Evolutionary conservation across 768 basidiomycete species (phyloP).

Genomic region (Agrocybe praecox): DNA sequence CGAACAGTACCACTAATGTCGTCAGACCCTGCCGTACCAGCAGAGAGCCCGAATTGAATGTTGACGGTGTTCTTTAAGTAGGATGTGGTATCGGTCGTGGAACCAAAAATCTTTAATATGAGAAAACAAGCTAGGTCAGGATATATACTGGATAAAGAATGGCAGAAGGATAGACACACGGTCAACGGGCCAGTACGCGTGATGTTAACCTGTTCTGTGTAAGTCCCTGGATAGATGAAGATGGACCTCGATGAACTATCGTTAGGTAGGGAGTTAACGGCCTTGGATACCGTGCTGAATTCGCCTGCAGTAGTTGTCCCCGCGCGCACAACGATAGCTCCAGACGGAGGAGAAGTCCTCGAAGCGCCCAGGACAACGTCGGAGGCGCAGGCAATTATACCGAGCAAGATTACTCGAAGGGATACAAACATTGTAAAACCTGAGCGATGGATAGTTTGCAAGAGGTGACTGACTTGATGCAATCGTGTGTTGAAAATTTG

Average conservation of each 20-base stretch:
- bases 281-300: slow-evolving; percentile 39
- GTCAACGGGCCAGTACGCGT: slow-evolving; percentile 46
- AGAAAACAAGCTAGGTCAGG: background rate
- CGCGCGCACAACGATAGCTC: slow-evolving; percentile 41
- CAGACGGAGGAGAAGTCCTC: slow-evolving; percentile 39
- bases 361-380: slow-evolving; percentile 1
- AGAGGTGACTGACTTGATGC: background rate
- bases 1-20: slow-evolving; percentile 52
- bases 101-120: slow-evolving; percentile 40
- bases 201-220: slow-evolving; percentile 44
- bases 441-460: background rate
- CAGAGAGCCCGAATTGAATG: slow-evolving; percentile 37
- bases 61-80: slow-evolving; percentile 43
- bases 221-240: slow-evolving; percentile 50
- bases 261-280: slow-evolving; percentile 40
- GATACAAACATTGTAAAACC: background rate
- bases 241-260: slow-evolving; percentile 36
- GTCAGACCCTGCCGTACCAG: slow-evolving; percentile 41
- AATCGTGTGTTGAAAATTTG: background rate
- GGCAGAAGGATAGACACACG: slow-evolving; percentile 20
- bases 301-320: slow-evolving; percentile 38
- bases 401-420: background rate
- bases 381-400: background rate
- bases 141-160: background rate
- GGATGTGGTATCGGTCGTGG: slow-evolving; percentile 39